Percentiles rank a stretch among this genome's conserved stretches.
phyloP scores from a whole-genome alignment of 2,329 filamentous ascomycete genomes.

The Chaetomiaceae sp. region DNA sequence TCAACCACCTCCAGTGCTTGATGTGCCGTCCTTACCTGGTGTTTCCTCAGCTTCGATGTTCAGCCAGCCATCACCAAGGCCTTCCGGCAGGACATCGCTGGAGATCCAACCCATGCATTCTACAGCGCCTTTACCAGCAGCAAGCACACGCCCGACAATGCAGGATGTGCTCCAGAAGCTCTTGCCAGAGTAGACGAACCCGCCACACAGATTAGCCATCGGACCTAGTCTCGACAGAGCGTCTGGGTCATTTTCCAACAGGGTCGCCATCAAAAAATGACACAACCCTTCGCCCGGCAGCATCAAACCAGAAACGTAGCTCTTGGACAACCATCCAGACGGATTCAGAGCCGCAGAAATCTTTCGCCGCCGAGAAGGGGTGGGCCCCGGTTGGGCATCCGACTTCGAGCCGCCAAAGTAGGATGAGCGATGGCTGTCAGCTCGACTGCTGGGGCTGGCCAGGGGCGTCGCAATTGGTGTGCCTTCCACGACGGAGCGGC shows the following conservation, averaged over 20 bases:
- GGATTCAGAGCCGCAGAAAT: constrained; percentile 55
- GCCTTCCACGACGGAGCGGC: constrained; percentile 39
- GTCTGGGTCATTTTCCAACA: constrained; percentile 60
- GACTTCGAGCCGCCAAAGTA: constrained; percentile 41
- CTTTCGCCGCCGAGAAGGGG: constrained; percentile 45
- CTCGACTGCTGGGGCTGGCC: constrained; percentile 34
- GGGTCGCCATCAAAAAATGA: constrained; percentile 61
- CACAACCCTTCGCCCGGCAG: constrained; percentile 59
- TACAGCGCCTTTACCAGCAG: constrained; percentile 55
- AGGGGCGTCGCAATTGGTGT: constrained; percentile 40
- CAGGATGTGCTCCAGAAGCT: constrained; percentile 68
- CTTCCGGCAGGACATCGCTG: constrained; percentile 52
- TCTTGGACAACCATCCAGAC: constrained; percentile 64
- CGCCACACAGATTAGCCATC: constrained; percentile 58
- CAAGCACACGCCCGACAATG: constrained; percentile 60
- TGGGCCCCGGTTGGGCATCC: constrained; percentile 26
- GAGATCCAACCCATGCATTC: constrained; percentile 69
- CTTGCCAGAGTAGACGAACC: constrained; percentile 59
- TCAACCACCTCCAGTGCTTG: background rate
- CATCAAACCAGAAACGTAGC: constrained; percentile 61
- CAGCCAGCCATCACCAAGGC: constrained; percentile 53
- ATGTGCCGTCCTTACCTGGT: constrained; percentile 38
- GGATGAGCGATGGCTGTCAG: constrained; percentile 38
- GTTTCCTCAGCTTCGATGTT: constrained; percentile 54
- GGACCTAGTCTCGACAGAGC: constrained; percentile 56